These are phyloP conservation scores for Nemania bipapillata DNA, from an alignment of 2,329 filamentous ascomycete genomes.

Conservation along the genomic window DNA sequence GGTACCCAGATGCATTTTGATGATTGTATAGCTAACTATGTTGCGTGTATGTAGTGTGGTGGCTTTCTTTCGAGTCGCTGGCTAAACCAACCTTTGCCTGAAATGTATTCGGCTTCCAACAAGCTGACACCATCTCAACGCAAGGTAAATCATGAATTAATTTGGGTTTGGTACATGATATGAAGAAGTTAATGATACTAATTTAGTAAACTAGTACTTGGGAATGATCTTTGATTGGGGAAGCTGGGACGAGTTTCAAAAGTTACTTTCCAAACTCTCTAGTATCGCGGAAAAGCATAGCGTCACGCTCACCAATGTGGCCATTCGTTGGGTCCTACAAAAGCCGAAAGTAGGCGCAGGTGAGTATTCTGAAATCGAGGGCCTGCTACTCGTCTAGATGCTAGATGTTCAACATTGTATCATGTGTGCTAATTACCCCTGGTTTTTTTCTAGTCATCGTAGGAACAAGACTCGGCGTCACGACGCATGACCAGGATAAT, in stretches of 20 bases:
- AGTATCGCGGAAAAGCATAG: conserved; percentile 44
- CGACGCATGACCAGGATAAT: conserved; percentile 47
- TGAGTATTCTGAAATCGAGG: conserved; percentile 2
- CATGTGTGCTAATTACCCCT: conserved; percentile 3
- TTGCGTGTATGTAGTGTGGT: conserved; percentile 48
- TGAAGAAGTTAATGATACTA: neutral
- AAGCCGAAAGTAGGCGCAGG: conserved; percentile 50
- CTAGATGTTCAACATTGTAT: no score
- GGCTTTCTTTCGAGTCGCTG: conserved; percentile 53
- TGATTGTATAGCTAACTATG: neutral
- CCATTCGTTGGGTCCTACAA: conserved; percentile 52
- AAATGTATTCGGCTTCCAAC: conserved; percentile 48
- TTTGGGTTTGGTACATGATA: neutral
- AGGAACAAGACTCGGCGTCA: conserved; percentile 50
- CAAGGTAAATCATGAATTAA: conserved; percentile 42
- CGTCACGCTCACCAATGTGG: conserved; percentile 49
- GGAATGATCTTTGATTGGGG: conserved; percentile 51
- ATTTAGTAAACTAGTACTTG: conserved; percentile 43
- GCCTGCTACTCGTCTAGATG: neutral
- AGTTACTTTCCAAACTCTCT: conserved; percentile 44
- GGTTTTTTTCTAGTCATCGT: conserved; percentile 46
- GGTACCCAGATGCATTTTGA: neutral
- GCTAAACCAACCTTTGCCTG: conserved; percentile 49
- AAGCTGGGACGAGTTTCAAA: conserved; percentile 50
- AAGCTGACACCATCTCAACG: neutral